Evolutionary conservation across 2,329 filamentous ascomycete species (phyloP), one percentile per base, ranked within the genome.

Genomic region (Aspergillus tanneri): DNA sequence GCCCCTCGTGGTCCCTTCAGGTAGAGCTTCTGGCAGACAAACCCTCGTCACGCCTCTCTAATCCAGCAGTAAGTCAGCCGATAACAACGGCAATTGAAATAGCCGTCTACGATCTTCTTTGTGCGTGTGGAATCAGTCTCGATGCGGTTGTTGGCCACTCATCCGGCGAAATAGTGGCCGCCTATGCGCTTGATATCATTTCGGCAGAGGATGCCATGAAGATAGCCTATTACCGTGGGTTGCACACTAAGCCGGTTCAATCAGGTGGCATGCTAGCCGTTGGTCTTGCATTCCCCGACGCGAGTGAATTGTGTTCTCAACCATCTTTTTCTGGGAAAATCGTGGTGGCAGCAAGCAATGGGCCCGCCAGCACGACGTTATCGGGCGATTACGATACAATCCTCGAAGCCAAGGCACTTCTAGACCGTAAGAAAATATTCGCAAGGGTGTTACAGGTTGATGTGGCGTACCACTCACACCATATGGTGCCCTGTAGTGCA

Each of bases 401-500:
- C 5, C 14, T 18, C 1, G 14, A 43, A 4, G 32, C 19, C 2
- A 24, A 27, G 19, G 32, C 9, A 12, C 10, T 44, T 1, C n/a
- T 43, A 1, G 40, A 43, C 5, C 10, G 19, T 1, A 24, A 32
- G 5, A 37, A 43, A 11, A 43, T 14, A 3, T 48, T 48, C 7
- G 38, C 38, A 9, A 23, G 46, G 4, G 6, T 22, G 3, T 18
- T 49, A 10, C n/a, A 38, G 14, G 46, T 49, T 3, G 49, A 41
- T 10, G 42, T 27, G 6, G 52, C 52, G 1, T 54, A 54, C n/a
- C 52, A 54, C 8, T 54, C 52, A 2, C 34, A 47, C 24, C 47
- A 49, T 18, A 49, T 49, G 40, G 1, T n/a, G 3, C 16, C 12
- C 10, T 43, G 43, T 21, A 4, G 34, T 1, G 11, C 10, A 4